phyloP scores from a whole-genome alignment of 2,329 filamentous ascomycete genomes.

The Fusarium buxicola region DNA sequence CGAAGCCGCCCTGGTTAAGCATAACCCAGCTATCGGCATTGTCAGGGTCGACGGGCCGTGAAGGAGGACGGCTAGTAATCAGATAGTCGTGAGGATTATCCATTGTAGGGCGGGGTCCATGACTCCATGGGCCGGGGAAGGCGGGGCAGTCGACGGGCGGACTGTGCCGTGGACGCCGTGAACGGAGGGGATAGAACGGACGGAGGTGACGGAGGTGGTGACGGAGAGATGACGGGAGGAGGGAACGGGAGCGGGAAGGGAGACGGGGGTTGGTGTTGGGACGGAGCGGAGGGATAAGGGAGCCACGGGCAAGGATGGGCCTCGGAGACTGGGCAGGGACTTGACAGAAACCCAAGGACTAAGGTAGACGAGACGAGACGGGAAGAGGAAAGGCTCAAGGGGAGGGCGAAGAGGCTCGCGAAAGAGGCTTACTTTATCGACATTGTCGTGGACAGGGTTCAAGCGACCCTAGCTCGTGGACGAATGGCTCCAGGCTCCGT shows the following conservation, averaged over 20 bases:
- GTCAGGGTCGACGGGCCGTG: slow-evolving; percentile 61
- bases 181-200: slow-evolving; percentile 30
- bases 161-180: slow-evolving; percentile 39
- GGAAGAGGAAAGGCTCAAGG: slow-evolving; percentile 39
- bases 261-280: slow-evolving; percentile 22
- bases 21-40: slow-evolving; percentile 83
- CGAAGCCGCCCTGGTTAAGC: slow-evolving; percentile 83
- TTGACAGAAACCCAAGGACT: slow-evolving; percentile 25
- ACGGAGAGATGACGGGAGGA: slow-evolving; percentile 32
- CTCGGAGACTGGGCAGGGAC: slow-evolving; percentile 16
- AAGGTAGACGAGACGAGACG: slow-evolving; percentile 35
- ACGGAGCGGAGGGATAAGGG: slow-evolving; percentile 18
- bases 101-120: slow-evolving; percentile 52
- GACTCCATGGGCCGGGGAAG: slow-evolving; percentile 50
- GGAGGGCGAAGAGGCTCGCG: slow-evolving; percentile 43
- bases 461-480: slow-evolving; percentile 50
- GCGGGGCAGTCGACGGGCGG: slow-evolving; percentile 46
- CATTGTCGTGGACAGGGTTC: slow-evolving; percentile 58
- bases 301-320: slow-evolving; percentile 18
- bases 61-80: slow-evolving; percentile 51
- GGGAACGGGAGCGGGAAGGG: slow-evolving; percentile 29
- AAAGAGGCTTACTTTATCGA: slow-evolving; percentile 65
- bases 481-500: slow-evolving; percentile 48
- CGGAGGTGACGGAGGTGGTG: slow-evolving; percentile 31
- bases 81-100: slow-evolving; percentile 57